Percentiles rank a stretch among this genome's conserved stretches.
These are phyloP conservation scores for Platanthera guangdongensis DNA, from an alignment of 106 monocot genomes.

Conservation along the genomic window DNA sequence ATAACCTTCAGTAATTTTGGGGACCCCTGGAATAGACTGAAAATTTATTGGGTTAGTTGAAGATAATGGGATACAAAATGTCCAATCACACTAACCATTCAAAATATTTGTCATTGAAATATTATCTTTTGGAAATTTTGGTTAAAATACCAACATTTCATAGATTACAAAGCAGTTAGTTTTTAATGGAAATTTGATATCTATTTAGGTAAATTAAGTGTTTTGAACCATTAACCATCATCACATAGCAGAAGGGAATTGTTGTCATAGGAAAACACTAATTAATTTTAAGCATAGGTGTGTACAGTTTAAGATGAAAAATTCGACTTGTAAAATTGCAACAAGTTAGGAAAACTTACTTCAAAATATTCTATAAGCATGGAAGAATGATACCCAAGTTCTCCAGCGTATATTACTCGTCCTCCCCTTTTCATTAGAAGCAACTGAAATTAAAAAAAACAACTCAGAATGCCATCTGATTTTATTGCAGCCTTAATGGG, in stretches of 20 bases:
- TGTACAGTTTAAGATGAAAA: neutral
- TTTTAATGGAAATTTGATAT: neutral
- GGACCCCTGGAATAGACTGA: conserved; percentile 68
- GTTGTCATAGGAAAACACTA: neutral
- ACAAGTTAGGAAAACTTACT: conserved; percentile 31
- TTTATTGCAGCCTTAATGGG: neutral
- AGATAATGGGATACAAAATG: neutral
- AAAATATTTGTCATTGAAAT: neutral
- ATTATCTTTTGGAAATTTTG: neutral
- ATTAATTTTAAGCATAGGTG: neutral
- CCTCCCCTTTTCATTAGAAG: conserved; percentile 82
- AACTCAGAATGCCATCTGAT: neutral
- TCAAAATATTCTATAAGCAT: conserved; percentile 82
- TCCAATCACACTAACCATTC: neutral
- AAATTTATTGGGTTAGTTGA: conserved; percentile 4
- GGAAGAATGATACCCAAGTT: conserved; percentile 56
- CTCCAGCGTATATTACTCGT: conserved; percentile 76
- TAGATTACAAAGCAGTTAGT: neutral
- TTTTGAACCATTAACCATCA: neutral
- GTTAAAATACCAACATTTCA: neutral
- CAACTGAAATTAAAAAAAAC: conserved; percentile 31
- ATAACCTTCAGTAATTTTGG: conserved; percentile 59
- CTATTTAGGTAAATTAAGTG: neutral
- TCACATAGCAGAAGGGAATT: neutral
- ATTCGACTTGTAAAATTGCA: neutral